These are phyloP conservation scores for Ballota nigra DNA, from an alignment of 257 asterid species.

Conservation along the genomic window DNA sequence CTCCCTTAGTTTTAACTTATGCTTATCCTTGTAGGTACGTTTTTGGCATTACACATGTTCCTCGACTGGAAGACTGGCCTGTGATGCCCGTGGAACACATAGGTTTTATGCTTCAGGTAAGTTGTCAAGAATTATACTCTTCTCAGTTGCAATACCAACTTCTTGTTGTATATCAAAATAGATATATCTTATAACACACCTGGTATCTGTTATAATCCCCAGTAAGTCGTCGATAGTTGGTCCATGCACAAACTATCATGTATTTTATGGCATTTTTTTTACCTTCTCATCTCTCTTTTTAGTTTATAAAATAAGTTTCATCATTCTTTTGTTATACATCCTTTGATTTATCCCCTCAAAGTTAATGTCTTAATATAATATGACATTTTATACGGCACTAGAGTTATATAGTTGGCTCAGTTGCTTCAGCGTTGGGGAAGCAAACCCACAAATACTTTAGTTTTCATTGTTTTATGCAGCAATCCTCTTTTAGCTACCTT, in stretches of 20 bases:
- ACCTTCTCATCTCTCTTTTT: neutral
- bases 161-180: neutral
- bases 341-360: neutral
- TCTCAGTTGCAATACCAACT: neutral
- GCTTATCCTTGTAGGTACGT: constrained; percentile 59
- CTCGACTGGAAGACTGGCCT: constrained; percentile 98
- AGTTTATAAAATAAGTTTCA: neutral
- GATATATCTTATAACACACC: neutral
- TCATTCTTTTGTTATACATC: neutral
- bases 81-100: constrained; percentile 95
- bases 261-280: neutral
- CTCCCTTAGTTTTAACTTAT: neutral
- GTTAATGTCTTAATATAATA: neutral
- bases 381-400: neutral
- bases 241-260: neutral
- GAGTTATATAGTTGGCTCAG: neutral
- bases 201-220: neutral
- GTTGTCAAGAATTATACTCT: constrained; percentile 1
- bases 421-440: neutral
- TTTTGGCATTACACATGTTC: constrained; percentile 94
- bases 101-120: constrained; percentile 92
- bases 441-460: neutral
- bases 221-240: neutral
- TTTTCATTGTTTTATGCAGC: neutral
- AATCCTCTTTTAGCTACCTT: neutral